A percentile compares a stretch with the other conserved stretches of the same genome.
phyloP scores from a whole-genome alignment of 306 rosid species.

The Cyclanthera cordifolia region DNA sequence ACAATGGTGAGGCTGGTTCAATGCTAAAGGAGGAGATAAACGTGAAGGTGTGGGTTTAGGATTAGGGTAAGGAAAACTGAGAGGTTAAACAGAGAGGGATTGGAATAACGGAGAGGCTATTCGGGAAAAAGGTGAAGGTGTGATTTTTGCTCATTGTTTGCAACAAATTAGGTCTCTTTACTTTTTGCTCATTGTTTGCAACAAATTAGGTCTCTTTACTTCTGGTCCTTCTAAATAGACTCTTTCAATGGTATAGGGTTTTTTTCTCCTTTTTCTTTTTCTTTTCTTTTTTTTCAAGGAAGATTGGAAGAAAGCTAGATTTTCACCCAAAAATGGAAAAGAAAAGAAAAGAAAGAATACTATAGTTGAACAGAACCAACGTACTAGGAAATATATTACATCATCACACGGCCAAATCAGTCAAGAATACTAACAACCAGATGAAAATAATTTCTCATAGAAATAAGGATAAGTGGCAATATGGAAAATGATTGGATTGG shows the following conservation, averaged over 20 bases:
- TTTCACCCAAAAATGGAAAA: neutral
- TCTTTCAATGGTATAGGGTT: neutral
- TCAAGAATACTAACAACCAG: neutral
- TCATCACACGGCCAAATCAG: neutral
- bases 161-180: too few species aligned
- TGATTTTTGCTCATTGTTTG: too few species aligned
- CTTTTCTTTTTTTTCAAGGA: neutral
- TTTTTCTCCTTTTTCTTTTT: neutral
- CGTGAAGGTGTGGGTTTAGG: too few species aligned
- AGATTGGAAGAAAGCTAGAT: neutral
- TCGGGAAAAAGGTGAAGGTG: too few species aligned
- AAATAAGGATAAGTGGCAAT: neutral
- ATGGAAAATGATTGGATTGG: neutral
- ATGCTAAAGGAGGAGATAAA: too few species aligned
- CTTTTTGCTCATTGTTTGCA: neutral
- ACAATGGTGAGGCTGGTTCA: too few species aligned
- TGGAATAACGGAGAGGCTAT: too few species aligned
- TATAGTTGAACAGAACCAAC: slow-evolving; percentile 12
- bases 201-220: neutral
- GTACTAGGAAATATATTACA: slow-evolving; percentile 3
- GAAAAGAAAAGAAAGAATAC: neutral
- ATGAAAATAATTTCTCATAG: neutral
- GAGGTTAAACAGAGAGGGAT: too few species aligned
- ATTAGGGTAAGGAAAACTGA: too few species aligned
- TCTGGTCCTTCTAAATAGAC: neutral